Percentiles rank a stretch among this genome's conserved stretches.
Conservation (phyloP, 2,329 filamentous ascomycete genomes). For the Fusarium piperis region DNA sequence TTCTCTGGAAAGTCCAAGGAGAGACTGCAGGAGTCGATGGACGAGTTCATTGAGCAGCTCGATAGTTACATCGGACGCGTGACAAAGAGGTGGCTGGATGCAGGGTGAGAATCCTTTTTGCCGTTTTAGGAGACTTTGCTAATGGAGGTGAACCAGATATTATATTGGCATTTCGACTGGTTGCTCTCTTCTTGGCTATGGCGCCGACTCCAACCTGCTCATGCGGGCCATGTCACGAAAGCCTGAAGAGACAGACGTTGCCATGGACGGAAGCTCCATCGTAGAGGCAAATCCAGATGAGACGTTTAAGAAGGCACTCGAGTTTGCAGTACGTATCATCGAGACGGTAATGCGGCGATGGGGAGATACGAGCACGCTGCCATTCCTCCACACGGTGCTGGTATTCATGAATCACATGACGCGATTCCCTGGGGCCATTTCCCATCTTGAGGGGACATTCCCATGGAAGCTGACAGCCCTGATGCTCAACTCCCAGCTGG, state of each 20-base stretch:
- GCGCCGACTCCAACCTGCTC: slow-evolving; percentile 56
- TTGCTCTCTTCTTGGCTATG: slow-evolving; percentile 49
- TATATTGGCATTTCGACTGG: slow-evolving; percentile 45
- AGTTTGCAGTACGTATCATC: slow-evolving; percentile 57
- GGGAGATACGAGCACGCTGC: slow-evolving; percentile 67
- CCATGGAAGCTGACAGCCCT: slow-evolving; percentile 61
- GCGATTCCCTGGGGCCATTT: slow-evolving; percentile 53
- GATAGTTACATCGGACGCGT: slow-evolving; percentile 65
- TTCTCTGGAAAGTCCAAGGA: slow-evolving; percentile 64
- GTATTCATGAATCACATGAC: slow-evolving; percentile 65
- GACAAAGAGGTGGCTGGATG: slow-evolving; percentile 61
- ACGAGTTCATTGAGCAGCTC: slow-evolving; percentile 63
- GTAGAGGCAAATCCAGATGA: slow-evolving; percentile 37
- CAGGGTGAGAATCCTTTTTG: slow-evolving; percentile 48
- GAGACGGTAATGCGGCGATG: slow-evolving; percentile 60
- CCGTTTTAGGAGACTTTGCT: not conserved
- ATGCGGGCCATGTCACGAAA: slow-evolving; percentile 51
- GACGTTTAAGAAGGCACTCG: slow-evolving; percentile 49
- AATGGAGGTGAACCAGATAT: slow-evolving; percentile 37
- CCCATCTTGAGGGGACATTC: slow-evolving; percentile 53
- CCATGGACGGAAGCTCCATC: slow-evolving; percentile 38
- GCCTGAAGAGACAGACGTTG: slow-evolving; percentile 39
- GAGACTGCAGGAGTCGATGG: slow-evolving; percentile 55
- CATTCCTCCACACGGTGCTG: slow-evolving; percentile 70
- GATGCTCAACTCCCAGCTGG: slow-evolving; percentile 51